Conservation (phyloP, 2,329 filamentous ascomycete genomes). For the Chaetomium sp. region DNA sequence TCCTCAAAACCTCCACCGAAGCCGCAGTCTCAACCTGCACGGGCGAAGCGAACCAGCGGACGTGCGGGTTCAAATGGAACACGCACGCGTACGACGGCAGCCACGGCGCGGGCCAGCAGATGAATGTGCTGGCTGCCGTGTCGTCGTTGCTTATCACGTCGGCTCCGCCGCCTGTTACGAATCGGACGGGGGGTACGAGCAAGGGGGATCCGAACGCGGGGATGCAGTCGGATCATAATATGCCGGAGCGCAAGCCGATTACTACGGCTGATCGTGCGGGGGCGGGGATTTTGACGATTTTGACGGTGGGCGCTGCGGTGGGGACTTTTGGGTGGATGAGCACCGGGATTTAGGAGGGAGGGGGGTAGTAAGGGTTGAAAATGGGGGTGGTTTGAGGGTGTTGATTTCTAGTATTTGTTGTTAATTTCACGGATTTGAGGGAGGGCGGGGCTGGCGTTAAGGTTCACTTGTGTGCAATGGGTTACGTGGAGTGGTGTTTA, state of each 20-base stretch:
- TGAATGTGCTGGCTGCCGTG: slow-evolving; percentile 51
- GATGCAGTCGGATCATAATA: slow-evolving; percentile 25
- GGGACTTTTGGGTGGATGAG: slow-evolving; percentile 48
- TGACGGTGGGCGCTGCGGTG: slow-evolving; percentile 36
- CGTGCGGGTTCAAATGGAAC: slow-evolving; percentile 60
- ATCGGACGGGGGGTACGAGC: slow-evolving; percentile 45
- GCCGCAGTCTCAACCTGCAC: slow-evolving; percentile 59
- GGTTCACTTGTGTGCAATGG: too few species aligned
- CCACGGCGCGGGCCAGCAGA: slow-evolving; percentile 51
- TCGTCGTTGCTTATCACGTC: slow-evolving; percentile 41
- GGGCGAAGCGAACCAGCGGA: slow-evolving; percentile 49
- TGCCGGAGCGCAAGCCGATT: slow-evolving; percentile 29
- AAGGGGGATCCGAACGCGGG: slow-evolving; percentile 37
- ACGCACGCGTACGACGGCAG: slow-evolving; percentile 47
- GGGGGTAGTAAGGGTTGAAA: not conserved
- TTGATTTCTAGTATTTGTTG: too few species aligned
- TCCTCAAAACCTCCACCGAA: slow-evolving; percentile 49
- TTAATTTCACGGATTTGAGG: too few species aligned
- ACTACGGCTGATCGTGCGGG: slow-evolving; percentile 42
- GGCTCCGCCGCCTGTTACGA: slow-evolving; percentile 37
- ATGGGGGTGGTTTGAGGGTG: too few species aligned
- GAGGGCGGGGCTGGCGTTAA: too few species aligned
- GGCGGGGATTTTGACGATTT: slow-evolving; percentile 42
- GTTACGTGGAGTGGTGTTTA: too few species aligned
- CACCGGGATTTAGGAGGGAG: slow-evolving; percentile 11